Evolutionary conservation across 192 early-diverging fungal species (phyloP).

Genomic region (Obelidium mucronatum): DNA sequence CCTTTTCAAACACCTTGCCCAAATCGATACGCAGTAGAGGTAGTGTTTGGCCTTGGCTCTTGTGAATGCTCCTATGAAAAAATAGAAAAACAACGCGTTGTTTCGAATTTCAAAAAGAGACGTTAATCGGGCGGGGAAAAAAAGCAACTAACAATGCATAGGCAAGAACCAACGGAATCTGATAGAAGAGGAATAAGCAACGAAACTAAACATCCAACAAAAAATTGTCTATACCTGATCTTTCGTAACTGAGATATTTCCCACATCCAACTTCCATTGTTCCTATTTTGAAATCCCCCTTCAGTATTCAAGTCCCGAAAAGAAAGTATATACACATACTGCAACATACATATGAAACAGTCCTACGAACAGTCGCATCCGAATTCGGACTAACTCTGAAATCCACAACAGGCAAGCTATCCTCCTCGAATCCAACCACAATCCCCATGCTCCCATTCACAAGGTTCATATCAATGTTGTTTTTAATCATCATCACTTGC

Average conservation of each 20-base stretch:
- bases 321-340: no score
- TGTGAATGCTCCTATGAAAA: conserved; percentile 63
- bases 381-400: conserved; percentile 14
- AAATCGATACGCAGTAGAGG: conserved; percentile 53
- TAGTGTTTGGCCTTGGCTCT: conserved; percentile 61
- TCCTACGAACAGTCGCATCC: not conserved
- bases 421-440: conserved; percentile 44
- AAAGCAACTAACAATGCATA: conserved; percentile 51
- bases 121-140: not conserved
- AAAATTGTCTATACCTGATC: conserved; percentile 1
- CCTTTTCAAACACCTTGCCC: conserved; percentile 52
- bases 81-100: conserved; percentile 33
- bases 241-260: not conserved
- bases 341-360: not conserved
- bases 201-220: not conserved
- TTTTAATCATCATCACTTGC: conserved; percentile 86
- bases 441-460: conserved; percentile 55
- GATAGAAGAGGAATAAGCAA: not conserved
- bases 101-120: not conserved
- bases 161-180: conserved; percentile 53
- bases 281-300: not conserved
- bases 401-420: conserved; percentile 42
- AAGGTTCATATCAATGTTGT: conserved; percentile 40
- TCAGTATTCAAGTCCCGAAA: not conserved
- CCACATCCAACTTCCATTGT: not conserved